Evolutionary conservation across 805 yeast species (phyloP).

Genomic region (Candida gorgasii): DNA sequence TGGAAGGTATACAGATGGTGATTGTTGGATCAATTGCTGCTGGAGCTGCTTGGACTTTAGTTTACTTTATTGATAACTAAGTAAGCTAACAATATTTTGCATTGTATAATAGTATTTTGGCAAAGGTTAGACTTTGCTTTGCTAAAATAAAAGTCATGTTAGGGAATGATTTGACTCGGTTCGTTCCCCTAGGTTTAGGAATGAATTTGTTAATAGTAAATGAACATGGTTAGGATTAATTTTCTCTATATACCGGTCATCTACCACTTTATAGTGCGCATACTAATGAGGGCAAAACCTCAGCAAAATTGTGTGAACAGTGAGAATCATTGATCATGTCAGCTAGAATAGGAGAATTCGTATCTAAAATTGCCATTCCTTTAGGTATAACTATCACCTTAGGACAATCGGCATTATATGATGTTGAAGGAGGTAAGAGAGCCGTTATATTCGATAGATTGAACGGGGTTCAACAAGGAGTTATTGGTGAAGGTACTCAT

Average conservation of each 20-base stretch:
- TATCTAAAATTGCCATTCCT: slow-evolving; percentile 62
- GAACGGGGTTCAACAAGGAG: slow-evolving; percentile 83
- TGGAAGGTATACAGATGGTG: slow-evolving; percentile 89
- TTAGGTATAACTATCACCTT: slow-evolving; percentile 68
- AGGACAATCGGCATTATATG: slow-evolving; percentile 84
- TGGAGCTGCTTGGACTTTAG: slow-evolving; percentile 94
- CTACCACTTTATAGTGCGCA: too few relatives aligned
- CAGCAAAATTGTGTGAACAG: background rate
- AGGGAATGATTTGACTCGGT: too few relatives aligned
- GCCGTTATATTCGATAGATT: slow-evolving; percentile 95
- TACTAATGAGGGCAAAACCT: background rate
- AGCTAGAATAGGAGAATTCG: slow-evolving; percentile 35
- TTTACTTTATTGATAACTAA: slow-evolving; percentile 60
- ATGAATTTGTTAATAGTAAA: too few relatives aligned
- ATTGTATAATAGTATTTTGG: background rate
- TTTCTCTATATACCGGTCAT: too few relatives aligned
- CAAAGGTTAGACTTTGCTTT: background rate
- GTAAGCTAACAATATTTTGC: background rate
- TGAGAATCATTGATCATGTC: slow-evolving; percentile 25
- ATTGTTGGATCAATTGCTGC: slow-evolving; percentile 97
- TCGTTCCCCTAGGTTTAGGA: too few relatives aligned
- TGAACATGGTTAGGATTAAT: too few relatives aligned
- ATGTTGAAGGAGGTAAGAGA: slow-evolving; percentile 93
- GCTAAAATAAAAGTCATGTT: too few relatives aligned
- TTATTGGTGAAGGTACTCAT: slow-evolving; percentile 96